These are phyloP conservation scores for Bruguiera parviflora DNA, from an alignment of 345 rosid genomes.

Conservation along the genomic window DNA sequence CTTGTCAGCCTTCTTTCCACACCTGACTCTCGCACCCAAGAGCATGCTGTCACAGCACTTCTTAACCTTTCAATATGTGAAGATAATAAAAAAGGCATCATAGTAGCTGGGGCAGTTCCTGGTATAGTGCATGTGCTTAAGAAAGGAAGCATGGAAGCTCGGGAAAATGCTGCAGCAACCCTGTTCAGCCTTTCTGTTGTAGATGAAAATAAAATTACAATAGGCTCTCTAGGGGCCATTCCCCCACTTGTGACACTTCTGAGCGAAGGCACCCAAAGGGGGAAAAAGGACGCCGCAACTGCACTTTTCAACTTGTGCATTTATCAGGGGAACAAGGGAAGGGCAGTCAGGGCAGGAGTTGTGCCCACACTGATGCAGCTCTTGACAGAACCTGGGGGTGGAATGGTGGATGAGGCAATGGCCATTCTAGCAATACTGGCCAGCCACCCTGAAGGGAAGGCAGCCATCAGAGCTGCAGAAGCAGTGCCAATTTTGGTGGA, in stretches of 20 bases:
- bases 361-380: slow-evolving; percentile 37
- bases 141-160: slow-evolving; percentile 98
- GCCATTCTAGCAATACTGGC: slow-evolving; percentile 43
- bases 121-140: slow-evolving; percentile 90
- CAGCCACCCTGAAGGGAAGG: slow-evolving; percentile 44
- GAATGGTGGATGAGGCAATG: slow-evolving; percentile 47
- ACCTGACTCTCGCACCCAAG: slow-evolving; percentile 85
- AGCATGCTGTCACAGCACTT: slow-evolving; percentile 92
- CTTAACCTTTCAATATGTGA: slow-evolving; percentile 96
- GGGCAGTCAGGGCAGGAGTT: slow-evolving; percentile 83
- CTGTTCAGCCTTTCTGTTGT: slow-evolving; percentile 94
- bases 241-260: slow-evolving; percentile 81
- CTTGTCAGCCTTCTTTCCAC: slow-evolving; percentile 78
- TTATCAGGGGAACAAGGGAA: slow-evolving; percentile 97
- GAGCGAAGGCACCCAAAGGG: slow-evolving; percentile 86
- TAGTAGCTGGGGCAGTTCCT: slow-evolving; percentile 86
- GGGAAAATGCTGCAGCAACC: slow-evolving; percentile 98
- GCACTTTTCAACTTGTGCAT: slow-evolving; percentile 96
- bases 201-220: slow-evolving; percentile 89
- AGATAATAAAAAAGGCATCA: slow-evolving; percentile 86
- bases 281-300: slow-evolving; percentile 98
- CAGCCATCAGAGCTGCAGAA: slow-evolving; percentile 40
- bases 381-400: slow-evolving; percentile 43
- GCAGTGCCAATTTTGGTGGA: slow-evolving; percentile 40
- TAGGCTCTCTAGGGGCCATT: slow-evolving; percentile 82